Evolutionary conservation across 2,329 filamentous ascomycete species (phyloP), one percentile per base, ranked within the genome.

Genomic region (Seiridium cupressi): DNA sequence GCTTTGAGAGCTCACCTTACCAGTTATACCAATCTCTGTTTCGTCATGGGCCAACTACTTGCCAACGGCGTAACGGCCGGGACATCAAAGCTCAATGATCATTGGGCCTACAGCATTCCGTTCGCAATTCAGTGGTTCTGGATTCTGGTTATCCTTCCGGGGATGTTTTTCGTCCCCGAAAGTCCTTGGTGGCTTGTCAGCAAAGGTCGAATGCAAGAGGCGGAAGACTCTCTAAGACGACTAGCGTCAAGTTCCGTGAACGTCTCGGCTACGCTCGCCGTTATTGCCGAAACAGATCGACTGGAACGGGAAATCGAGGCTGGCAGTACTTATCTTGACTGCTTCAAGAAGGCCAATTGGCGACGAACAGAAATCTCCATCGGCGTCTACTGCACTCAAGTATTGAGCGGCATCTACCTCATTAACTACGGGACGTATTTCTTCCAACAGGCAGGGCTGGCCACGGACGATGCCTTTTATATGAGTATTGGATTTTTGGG

Each of bases 321-420:
- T 2, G 79, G 79, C 18, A 80, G 78, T 36, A 79, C 75, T 1
- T 85, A 84, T 63, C 18, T 71, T 32, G 82, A 85, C 61, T 84
- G 81, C 53, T 78, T 85, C 65, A 77, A 72, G 48, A 79, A 78
- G 1, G 73, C 76, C 44, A 82, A 83, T 61, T 67, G 78, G 18
- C 76, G 81, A n/a, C 78, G 83, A 26, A 85, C 83, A 0, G 83
- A 85, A 66, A 84, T 85, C 40, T 78, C 81, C 3, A 77, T 79
- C 61, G 86, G 87, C 70, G 84, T 87, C 5, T 89, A 87, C 76
- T 81, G 84, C 3, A 86, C 86, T 3, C 87, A 90, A 67, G 87
- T 88, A 26, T 74, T 89, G 2, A 84, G 82, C 56, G 86, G 87
- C 32, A 85, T 86, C 63, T 85, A 86, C 11, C 82, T 89, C 63